Evolutionary conservation across 805 yeast genomes (phyloP).

Genomic region (Saccharomycopsis vini): DNA sequence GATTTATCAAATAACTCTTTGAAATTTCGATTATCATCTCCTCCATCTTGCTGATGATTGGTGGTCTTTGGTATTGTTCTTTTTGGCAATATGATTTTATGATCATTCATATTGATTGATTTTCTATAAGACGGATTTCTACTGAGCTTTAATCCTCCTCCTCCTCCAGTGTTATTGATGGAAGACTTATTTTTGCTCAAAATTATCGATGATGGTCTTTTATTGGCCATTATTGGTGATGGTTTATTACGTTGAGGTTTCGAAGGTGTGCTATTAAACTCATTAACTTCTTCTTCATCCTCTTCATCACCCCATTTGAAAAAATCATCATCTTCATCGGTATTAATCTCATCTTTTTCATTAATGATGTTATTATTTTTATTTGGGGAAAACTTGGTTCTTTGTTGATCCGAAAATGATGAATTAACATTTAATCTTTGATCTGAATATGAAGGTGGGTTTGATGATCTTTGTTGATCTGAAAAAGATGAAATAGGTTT

Average conservation of each 20-base stretch:
- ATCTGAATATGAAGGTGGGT: too few relatives aligned
- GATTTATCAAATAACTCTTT: conserved; percentile 6
- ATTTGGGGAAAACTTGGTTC: conserved; percentile 1
- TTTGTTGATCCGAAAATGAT: conserved; percentile 1
- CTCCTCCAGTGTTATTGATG: background rate
- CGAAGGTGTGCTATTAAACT: conserved; percentile 1
- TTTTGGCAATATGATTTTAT: conserved; percentile 15
- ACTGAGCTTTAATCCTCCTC: conserved; percentile 4
- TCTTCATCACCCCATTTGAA: conserved; percentile 10
- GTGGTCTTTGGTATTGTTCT: background rate
- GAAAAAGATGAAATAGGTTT: background rate
- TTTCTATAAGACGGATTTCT: conserved; percentile 8
- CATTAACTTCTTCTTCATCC: conserved; percentile 1
- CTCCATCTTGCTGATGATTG: too few relatives aligned
- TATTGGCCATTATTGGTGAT: background rate
- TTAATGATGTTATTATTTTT: background rate
- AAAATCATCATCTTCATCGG: background rate
- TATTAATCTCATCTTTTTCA: conserved; percentile 3
- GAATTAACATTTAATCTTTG: too few relatives aligned
- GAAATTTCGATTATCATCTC: background rate
- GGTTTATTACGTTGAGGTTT: background rate
- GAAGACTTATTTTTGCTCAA: conserved; percentile 2
- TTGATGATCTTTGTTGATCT: too few relatives aligned
- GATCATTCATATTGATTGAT: conserved; percentile 14
- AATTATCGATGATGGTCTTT: background rate